A percentile compares a stretch with the other conserved stretches of the same genome.
phyloP scores from a whole-genome alignment of 257 asterid genomes.

The Ilex asprella region DNA sequence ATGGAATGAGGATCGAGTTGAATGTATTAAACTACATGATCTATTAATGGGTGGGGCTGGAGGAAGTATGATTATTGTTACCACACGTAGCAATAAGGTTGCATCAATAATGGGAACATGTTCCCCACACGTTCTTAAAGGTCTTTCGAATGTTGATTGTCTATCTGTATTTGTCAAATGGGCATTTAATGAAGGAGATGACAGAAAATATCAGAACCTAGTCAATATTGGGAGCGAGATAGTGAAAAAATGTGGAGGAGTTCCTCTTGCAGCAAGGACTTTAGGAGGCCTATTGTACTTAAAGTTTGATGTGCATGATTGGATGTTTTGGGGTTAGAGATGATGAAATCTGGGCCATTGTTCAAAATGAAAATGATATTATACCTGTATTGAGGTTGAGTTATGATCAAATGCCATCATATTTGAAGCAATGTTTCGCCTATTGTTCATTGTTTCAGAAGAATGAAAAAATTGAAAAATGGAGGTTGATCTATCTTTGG shows the following conservation, averaged over 20 bases:
- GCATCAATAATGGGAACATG: slow-evolving; percentile 14
- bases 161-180: slow-evolving; percentile 15
- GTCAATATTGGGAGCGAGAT: slow-evolving; percentile 18
- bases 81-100: slow-evolving; percentile 18
- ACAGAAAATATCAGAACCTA: slow-evolving; percentile 2
- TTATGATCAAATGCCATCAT: neutral
- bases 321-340: slow-evolving; percentile 17
- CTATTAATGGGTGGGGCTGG: slow-evolving; percentile 9
- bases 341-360: slow-evolving; percentile 9
- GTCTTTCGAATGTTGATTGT: slow-evolving; percentile 12
- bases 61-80: slow-evolving; percentile 19
- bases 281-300: slow-evolving; percentile 6
- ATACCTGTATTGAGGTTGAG: slow-evolving; percentile 14
- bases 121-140: slow-evolving; percentile 5
- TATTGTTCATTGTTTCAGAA: slow-evolving; percentile 20
- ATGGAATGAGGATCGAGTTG: slow-evolving; percentile 21
- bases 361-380: slow-evolving; percentile 2
- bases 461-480: slow-evolving; percentile 5
- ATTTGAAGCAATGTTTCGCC: slow-evolving; percentile 19
- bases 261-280: neutral
- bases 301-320: slow-evolving; percentile 10
- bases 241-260: slow-evolving; percentile 19
- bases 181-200: slow-evolving; percentile 17
- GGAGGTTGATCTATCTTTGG: slow-evolving; percentile 16
- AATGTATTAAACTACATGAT: slow-evolving; percentile 15